Evolutionary conservation across 129 eudicot species (phyloP).

Genomic region (Calendula officinalis): DNA sequence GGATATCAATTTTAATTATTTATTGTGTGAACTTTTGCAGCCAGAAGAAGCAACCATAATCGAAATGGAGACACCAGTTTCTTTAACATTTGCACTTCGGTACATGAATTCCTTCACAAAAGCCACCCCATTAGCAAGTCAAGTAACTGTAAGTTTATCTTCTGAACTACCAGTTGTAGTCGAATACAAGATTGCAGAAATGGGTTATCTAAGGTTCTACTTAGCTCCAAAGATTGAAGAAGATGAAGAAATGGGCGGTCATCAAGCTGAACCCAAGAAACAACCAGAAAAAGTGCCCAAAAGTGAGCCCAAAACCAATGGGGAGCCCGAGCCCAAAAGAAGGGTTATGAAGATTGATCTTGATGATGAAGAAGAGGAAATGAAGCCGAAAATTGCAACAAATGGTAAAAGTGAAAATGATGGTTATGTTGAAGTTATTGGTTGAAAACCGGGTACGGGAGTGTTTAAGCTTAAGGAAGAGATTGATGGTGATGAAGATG

Average conservation of each 20-base stretch:
- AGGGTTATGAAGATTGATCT: conserved; percentile 37
- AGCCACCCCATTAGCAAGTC: conserved; percentile 61
- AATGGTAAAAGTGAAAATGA: conserved; percentile 8
- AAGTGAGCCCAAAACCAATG: conserved; percentile 21
- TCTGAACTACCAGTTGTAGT: conserved; percentile 70
- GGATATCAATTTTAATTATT: neutral
- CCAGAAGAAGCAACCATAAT: conserved; percentile 68
- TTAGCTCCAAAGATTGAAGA: conserved; percentile 83
- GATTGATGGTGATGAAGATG: conserved; percentile 15
- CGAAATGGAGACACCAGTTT: conserved; percentile 56
- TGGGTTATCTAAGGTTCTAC: conserved; percentile 71
- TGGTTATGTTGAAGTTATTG: conserved; percentile 35
- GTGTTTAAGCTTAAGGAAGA: conserved; percentile 26
- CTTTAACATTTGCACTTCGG: conserved; percentile 59
- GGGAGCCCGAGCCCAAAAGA: conserved; percentile 20
- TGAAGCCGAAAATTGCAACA: conserved; percentile 20
- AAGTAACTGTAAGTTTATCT: conserved; percentile 61
- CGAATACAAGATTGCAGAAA: conserved; percentile 78
- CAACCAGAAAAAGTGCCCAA: conserved; percentile 33
- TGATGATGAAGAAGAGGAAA: conserved; percentile 51
- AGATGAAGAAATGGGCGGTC: conserved; percentile 53
- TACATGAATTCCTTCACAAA: conserved; percentile 64
- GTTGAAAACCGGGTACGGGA: conserved; percentile 19
- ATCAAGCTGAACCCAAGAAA: conserved; percentile 36
- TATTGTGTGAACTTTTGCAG: conserved; percentile 31